phyloP scores from a whole-genome alignment of 176 grass and related monocot genomes.

The Juncus effusus region DNA sequence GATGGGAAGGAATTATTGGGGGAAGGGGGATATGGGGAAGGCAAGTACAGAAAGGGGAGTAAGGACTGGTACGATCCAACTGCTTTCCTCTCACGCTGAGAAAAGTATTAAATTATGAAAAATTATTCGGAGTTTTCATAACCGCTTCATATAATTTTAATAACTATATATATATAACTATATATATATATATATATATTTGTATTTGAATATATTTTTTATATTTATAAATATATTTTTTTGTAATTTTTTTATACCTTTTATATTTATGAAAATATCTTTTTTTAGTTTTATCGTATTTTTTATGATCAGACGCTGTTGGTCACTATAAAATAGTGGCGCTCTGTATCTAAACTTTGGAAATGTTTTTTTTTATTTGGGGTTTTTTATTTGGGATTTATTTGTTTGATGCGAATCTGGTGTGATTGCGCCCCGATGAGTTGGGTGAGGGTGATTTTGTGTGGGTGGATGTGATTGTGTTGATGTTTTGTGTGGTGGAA shows the following conservation, averaged over 20 bases:
- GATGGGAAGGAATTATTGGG: slow-evolving; percentile 33
- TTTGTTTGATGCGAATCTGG: neutral
- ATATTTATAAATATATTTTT: neutral
- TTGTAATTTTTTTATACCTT: neutral
- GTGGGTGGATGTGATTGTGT: no score
- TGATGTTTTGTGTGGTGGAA: neutral
- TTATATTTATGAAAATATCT: no score
- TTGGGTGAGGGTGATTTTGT: no score
- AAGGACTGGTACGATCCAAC: slow-evolving; percentile 50
- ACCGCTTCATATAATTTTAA: neutral
- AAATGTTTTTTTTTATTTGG: neutral
- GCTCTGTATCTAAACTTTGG: neutral
- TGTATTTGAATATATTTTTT: no score
- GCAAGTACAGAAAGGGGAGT: slow-evolving; percentile 44
- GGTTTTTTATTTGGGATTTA: neutral
- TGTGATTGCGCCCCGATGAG: no score
- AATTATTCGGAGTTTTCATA: neutral
- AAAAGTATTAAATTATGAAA: neutral
- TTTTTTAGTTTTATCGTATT: no score
- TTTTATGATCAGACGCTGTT: neutral
- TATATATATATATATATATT: neutral
- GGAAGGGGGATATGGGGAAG: slow-evolving; percentile 48
- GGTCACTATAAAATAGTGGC: no score
- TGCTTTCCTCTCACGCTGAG: neutral
- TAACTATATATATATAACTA: neutral